These are phyloP conservation scores for Cupressus sempervirens DNA, from an alignment of 75 land plant species.

Conservation along the genomic window DNA sequence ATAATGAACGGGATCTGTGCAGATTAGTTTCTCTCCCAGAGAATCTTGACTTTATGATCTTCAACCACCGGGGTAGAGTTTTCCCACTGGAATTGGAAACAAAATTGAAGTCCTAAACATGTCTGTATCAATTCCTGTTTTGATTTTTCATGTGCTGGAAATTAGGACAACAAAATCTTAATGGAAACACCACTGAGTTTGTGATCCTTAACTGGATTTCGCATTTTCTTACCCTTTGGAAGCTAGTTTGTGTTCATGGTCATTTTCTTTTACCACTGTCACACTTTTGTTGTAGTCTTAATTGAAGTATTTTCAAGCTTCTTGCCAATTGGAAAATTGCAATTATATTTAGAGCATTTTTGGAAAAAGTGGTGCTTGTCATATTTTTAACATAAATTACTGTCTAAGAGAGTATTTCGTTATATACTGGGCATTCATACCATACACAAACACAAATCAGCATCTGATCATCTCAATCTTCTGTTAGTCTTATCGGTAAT, in stretches of 20 bases:
- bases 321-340: not conserved
- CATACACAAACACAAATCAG: not conserved
- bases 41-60: slow-evolving; percentile 85
- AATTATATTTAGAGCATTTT: not conserved
- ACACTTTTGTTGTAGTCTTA: not conserved
- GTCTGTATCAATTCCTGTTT: not conserved
- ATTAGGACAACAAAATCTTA: not conserved
- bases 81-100: slow-evolving; percentile 39
- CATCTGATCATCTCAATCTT: not conserved
- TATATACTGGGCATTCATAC: not conserved
- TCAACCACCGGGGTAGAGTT: slow-evolving; percentile 82
- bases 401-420: not conserved
- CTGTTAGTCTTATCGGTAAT: not conserved
- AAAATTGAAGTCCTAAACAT: slow-evolving; percentile 27
- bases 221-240: not conserved
- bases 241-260: not conserved
- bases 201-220: not conserved
- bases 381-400: not conserved
- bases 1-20: slow-evolving; percentile 15
- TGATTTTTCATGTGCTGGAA: not conserved
- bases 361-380: not conserved
- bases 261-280: not conserved
- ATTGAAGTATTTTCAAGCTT: not conserved
- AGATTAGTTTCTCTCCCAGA: slow-evolving; percentile 59
- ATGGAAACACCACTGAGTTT: not conserved